Evolutionary conservation across 257 asterid genomes (phyloP), one percentile per base, ranked within the genome.

Genomic region (Solanum neorickii): DNA sequence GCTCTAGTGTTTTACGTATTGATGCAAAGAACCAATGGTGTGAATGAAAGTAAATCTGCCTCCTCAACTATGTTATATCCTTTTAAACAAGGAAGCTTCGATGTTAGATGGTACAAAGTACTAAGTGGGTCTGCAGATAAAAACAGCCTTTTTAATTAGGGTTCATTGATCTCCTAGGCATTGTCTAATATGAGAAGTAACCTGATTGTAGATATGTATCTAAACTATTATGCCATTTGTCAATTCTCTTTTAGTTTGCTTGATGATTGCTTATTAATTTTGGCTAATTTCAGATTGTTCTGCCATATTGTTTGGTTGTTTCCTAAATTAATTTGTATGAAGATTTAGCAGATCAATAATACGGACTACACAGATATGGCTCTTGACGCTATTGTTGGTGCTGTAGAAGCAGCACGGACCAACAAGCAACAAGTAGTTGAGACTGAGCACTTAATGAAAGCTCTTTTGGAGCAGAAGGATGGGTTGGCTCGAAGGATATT

Each of bases 341-440:
- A 60, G 1, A 80, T 44, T 84, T 47, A 80, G 60, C 94, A 96
- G 99, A 90, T 95, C 74, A 93, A 91, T 87, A 89, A 90, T 91
- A 91, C 97, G 4, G 98, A 96, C 89, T 96, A 91, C 86, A 95
- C 98, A 42, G 98, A 96, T 92, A 94, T 94, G 98, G 98, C 99
- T 42, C 93, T 96, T 98, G 97, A 94, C 56, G 98, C 96, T 73
- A 86, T 96, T 49, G 88, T 91, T 29, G 94, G 94, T 86, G 96
- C 99, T 85, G 93, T 94, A 66, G 93, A 88, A 87, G 98, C 98
- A 11, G 98, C 98, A 59, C 93, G 91, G 59, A 92, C 90, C 87
- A 92, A 88, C 93, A 93, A 91, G 72, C 95, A 96, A 85, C 98
- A 94, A 88, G 92, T 95, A 69, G 97, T 95, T 70, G 99, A 96